These are phyloP conservation scores for Dryas drummondii DNA, from an alignment of 306 rosid genomes.

Conservation along the genomic window DNA sequence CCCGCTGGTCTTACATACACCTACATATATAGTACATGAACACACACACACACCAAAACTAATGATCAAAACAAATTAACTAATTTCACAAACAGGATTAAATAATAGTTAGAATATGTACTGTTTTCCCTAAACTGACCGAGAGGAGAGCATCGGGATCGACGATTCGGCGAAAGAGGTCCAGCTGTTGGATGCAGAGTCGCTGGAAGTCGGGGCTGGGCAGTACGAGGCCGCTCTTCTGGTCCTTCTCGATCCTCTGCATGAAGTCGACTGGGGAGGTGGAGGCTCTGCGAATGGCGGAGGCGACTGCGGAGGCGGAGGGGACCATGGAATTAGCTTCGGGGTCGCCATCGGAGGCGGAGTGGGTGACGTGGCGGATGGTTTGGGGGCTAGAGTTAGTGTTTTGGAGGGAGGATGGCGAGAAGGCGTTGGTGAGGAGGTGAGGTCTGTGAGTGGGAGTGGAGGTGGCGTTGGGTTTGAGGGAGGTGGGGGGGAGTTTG, in stretches of 20 bases:
- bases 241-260: conserved; percentile 52
- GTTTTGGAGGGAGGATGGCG: conserved; percentile 47
- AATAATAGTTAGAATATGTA: background rate
- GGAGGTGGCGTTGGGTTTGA: conserved; percentile 9
- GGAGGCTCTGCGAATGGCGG: conserved; percentile 73
- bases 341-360: conserved; percentile 35
- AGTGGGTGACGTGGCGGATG: conserved; percentile 41
- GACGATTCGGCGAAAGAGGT: conserved; percentile 77
- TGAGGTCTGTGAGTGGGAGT: conserved; percentile 6
- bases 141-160: conserved; percentile 67
- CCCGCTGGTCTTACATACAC: conserved; percentile 98
- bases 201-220: conserved; percentile 78
- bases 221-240: conserved; percentile 46
- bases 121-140: conserved; percentile 35
- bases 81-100: background rate
- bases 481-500: conserved; percentile 27
- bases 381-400: conserved; percentile 35
- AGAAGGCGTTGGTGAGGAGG: conserved; percentile 10
- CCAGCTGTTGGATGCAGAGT: conserved; percentile 71
- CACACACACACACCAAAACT: background rate
- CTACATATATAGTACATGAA: conserved; percentile 29
- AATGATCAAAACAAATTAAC: background rate
- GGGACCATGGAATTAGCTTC: conserved; percentile 31
- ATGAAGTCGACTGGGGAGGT: conserved; percentile 78
- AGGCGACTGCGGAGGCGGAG: conserved; percentile 74